Percentiles rank a stretch among this genome's conserved stretches.
Evolutionary conservation across 345 rosid species (phyloP).

Genomic region (Firmiana major): DNA sequence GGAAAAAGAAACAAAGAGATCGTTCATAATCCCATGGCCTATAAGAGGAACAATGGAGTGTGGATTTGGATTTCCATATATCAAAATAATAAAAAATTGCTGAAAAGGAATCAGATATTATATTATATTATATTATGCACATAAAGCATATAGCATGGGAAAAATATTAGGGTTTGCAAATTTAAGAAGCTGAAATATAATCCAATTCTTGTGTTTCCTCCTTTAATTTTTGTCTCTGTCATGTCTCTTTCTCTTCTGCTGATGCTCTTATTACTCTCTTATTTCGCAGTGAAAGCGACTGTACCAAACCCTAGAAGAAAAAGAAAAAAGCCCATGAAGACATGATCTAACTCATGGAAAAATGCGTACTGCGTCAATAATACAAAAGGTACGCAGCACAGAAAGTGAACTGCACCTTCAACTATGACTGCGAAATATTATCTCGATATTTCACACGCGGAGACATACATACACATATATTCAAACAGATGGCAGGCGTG

Average conservation of each 20-base stretch:
- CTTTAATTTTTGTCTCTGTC: neutral
- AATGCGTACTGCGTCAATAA: conserved; percentile 20
- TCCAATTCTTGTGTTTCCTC: neutral
- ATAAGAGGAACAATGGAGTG: neutral
- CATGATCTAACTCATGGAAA: conserved; percentile 3
- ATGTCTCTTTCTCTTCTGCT: conserved; percentile 15
- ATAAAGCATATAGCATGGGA: neutral
- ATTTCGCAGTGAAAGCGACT: conserved; percentile 22
- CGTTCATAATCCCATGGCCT: neutral
- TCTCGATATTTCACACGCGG: neutral
- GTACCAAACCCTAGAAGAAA: conserved; percentile 29
- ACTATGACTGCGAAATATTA: neutral
- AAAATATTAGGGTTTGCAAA: neutral
- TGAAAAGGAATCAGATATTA: no score
- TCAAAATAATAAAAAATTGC: no score
- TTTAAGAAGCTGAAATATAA: neutral
- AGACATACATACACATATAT: neutral
- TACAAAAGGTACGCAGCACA: conserved; percentile 11
- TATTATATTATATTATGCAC: no score
- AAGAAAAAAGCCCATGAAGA: neutral
- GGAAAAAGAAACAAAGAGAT: no score
- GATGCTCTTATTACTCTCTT: conserved; percentile 12
- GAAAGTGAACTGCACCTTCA: conserved; percentile 17
- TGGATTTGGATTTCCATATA: neutral
- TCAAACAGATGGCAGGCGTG: neutral